Evolutionary conservation across 768 basidiomycete genomes (phyloP).

Genomic region (Mycena vulgaris): DNA sequence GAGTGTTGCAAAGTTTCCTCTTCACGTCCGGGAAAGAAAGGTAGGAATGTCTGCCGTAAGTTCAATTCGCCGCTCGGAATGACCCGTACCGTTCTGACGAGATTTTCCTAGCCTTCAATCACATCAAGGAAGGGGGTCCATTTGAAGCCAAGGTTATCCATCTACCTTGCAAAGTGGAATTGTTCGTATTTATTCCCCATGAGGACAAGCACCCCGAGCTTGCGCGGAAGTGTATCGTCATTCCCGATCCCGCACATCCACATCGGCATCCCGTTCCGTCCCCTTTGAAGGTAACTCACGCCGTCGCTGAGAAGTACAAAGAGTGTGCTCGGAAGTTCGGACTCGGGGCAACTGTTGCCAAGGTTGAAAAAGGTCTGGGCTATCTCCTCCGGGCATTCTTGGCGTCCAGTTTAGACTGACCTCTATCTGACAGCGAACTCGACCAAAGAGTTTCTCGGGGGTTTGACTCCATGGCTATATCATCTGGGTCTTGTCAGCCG

Average conservation of each 20-base stretch:
- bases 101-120: too few species aligned
- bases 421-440: slow-evolving; percentile 7
- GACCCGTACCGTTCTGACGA: slow-evolving; percentile 1
- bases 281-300: too few species aligned
- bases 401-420: slow-evolving; percentile 1
- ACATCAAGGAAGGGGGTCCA: slow-evolving; percentile 15
- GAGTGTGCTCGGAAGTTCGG: slow-evolving; percentile 13
- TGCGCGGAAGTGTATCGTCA: slow-evolving; percentile 20
- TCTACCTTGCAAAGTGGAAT: slow-evolving; percentile 15
- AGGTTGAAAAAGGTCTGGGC: slow-evolving; percentile 21
- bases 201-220: too few species aligned
- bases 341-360: slow-evolving; percentile 25
- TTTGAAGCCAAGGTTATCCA: slow-evolving; percentile 17
- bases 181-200: too few species aligned
- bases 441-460: slow-evolving; percentile 24
- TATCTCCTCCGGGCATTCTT: not conserved
- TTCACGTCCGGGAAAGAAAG: slow-evolving; percentile 14
- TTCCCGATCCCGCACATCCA: slow-evolving; percentile 10
- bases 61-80: not conserved
- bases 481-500: slow-evolving; percentile 18
- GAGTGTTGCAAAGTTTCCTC: slow-evolving; percentile 14
- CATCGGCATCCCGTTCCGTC: slow-evolving; percentile 19
- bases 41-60: slow-evolving; percentile 22
- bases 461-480: slow-evolving; percentile 20
- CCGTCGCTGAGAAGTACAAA: too few species aligned